Conservation (phyloP, 768 basidiomycete genomes). For the Rhizopogon salebrosus region DNA sequence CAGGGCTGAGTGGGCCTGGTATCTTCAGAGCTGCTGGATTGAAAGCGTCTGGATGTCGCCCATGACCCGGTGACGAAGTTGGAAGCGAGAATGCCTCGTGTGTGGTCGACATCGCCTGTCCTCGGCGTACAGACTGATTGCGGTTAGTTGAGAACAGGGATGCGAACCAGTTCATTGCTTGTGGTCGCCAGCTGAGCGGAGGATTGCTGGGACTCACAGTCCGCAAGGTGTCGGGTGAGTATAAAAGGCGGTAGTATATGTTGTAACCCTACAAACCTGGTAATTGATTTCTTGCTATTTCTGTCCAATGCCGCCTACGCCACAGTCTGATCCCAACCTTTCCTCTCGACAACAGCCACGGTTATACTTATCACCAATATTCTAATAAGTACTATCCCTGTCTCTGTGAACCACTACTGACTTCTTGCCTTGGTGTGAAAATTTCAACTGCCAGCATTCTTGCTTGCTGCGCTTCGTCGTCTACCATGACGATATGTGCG, state of each 20-base stretch:
- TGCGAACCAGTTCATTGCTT: constrained; percentile 67
- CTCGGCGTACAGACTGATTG: constrained; percentile 45
- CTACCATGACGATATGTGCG: neutral
- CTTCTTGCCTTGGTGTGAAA: too few species aligned
- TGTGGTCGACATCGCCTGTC: constrained; percentile 70
- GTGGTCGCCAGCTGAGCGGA: constrained; percentile 1
- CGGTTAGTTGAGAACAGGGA: constrained; percentile 56
- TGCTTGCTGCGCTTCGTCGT: too few species aligned
- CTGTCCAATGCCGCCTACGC: constrained; percentile 1
- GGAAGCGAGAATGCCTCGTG: constrained; percentile 88
- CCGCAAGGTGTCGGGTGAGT: neutral
- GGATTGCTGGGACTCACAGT: neutral
- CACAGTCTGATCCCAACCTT: neutral
- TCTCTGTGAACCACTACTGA: neutral
- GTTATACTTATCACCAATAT: neutral
- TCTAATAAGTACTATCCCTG: neutral
- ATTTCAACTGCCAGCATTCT: neutral
- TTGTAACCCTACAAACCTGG: neutral
- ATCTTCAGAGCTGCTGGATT: constrained; percentile 47
- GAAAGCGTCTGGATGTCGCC: constrained; percentile 55
- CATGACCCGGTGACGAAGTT: constrained; percentile 56
- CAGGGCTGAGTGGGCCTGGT: constrained; percentile 43
- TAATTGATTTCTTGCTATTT: constrained; percentile 6
- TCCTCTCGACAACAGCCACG: neutral
- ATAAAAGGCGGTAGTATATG: constrained; percentile 3